Percentiles rank a stretch among this genome's conserved stretches.
These are phyloP conservation scores for Dendrostoma leiphaemia DNA, from an alignment of 2,329 filamentous ascomycete species.

Conservation along the genomic window DNA sequence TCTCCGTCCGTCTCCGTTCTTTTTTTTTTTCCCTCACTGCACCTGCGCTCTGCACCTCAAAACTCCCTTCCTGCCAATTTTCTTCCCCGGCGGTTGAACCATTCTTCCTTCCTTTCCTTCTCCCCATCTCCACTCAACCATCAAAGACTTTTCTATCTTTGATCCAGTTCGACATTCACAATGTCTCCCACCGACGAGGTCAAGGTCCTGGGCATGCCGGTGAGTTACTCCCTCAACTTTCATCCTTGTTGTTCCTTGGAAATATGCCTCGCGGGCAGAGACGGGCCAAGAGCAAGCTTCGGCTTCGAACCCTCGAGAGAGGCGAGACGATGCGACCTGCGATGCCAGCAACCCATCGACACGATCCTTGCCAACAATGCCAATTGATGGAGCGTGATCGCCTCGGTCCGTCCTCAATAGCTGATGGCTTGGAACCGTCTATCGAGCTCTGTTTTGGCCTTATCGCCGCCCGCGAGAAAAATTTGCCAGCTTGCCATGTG, in stretches of 20 bases:
- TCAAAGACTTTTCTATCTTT: conserved; percentile 39
- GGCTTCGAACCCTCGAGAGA: background rate
- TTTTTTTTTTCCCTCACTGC: conserved; percentile 10
- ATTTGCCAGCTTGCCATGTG: conserved; percentile 16
- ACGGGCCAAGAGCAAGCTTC: background rate
- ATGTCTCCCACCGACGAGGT: conserved; percentile 56
- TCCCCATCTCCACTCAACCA: conserved; percentile 61
- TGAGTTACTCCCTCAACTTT: conserved; percentile 40
- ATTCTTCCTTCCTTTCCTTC: conserved; percentile 41
- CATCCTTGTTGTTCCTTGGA: background rate
- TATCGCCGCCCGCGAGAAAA: conserved; percentile 14
- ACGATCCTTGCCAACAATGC: background rate
- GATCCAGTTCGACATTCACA: conserved; percentile 38
- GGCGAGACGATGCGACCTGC: background rate
- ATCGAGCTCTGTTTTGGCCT: conserved; percentile 4
- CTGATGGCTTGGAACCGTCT: background rate
- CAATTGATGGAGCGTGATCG: background rate
- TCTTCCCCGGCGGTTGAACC: conserved; percentile 16
- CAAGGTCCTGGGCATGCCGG: conserved; percentile 66
- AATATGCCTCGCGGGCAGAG: background rate
- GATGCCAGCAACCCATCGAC: conserved; percentile 4
- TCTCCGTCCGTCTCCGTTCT: conserved; percentile 14
- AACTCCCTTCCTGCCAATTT: conserved; percentile 21
- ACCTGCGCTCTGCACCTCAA: too few species aligned
- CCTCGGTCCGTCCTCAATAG: conserved; percentile 6